Evolutionary conservation across 176 grass and related monocot genomes (phyloP), one percentile per base, ranked within the genome.

Genomic region (Echinochloa phyllopogon): DNA sequence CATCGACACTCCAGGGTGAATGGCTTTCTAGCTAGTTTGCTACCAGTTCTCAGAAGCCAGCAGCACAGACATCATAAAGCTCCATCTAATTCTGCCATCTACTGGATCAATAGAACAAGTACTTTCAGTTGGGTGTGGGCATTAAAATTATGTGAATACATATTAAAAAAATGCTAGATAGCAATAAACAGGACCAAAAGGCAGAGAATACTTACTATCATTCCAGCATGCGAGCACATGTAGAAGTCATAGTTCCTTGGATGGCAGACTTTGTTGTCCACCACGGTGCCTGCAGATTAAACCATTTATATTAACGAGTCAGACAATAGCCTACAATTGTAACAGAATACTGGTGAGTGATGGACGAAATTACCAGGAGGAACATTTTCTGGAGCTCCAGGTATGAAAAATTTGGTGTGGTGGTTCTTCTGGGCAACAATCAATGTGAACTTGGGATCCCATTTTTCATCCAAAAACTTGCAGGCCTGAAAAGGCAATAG

Each of bases 371-470:
- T 92, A 98, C 96, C 93, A 69, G 96, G 88, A 38, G 87, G 93
- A 15, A 98, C 96, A 81, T 98, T 98, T 6, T 98, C 84, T 23
- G 79, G 89, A 12, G 63, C 69, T 43, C 83, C 89, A 72, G 80
- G 80, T 14, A 89, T 55, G 59, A 98, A 96, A 81, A 98, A 96
- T 18, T 96, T 98, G 0, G 93, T 98, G 43, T 98, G 96, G 15
- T 98, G 96, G 36, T 96, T 98, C 56, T 96, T 98, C 52, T 96
- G 96, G 10, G 96, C 96, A 71, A 98, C 83, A 72, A 98, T 98
- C 42, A 98, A 65, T 1, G 91, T 94, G 40, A 98, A 94, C 81
- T 84, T 98, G 0, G 93, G 96, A 4, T 33, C 71, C 96, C 96
- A 98, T 1, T 75, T 81, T 29, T 94, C 93, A 84, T 98, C 96